phyloP scores from a whole-genome alignment of 192 early-diverging fungal species.

The Rhizophagus sp. region DNA sequence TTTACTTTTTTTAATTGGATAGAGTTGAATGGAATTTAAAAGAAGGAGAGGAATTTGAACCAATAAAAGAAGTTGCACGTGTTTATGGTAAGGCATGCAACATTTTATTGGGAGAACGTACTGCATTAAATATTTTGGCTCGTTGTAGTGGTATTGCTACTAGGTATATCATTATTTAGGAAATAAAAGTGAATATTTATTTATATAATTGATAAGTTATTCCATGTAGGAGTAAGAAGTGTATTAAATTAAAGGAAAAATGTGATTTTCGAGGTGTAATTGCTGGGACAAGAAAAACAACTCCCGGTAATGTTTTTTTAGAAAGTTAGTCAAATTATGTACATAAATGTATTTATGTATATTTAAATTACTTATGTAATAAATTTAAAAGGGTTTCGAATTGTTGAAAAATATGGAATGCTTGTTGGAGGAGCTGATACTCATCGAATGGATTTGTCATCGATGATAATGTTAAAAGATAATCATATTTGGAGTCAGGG shows the following conservation, averaged over 20 bases:
- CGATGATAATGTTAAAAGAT: constrained; percentile 99
- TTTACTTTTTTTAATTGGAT: background rate
- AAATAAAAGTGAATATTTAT: background rate
- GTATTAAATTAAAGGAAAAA: constrained; percentile 64
- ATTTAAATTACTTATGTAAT: background rate
- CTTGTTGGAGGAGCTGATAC: constrained; percentile 96
- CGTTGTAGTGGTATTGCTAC: constrained; percentile 92
- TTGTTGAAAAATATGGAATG: constrained; percentile 98
- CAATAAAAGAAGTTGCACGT: constrained; percentile 69
- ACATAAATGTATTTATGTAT: background rate
- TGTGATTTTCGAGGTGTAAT: constrained; percentile 81
- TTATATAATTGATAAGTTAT: background rate
- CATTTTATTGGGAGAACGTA: constrained; percentile 89
- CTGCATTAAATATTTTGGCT: constrained; percentile 92
- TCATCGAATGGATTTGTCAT: constrained; percentile 94
- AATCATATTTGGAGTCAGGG: constrained; percentile 97
- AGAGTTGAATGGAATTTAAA: constrained; percentile 84
- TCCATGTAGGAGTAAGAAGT: constrained; percentile 49
- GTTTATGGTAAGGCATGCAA: constrained; percentile 83
- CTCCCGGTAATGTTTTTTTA: constrained; percentile 65
- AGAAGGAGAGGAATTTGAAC: constrained; percentile 82
- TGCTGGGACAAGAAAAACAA: constrained; percentile 97
- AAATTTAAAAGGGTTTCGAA: constrained; percentile 74
- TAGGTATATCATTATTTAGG: constrained; percentile 44
- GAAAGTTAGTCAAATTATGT: background rate